Base-by-base conservation (phyloP, 2,329 filamentous ascomycete species). In the Stagonosporopsis rhizophila region DNA sequence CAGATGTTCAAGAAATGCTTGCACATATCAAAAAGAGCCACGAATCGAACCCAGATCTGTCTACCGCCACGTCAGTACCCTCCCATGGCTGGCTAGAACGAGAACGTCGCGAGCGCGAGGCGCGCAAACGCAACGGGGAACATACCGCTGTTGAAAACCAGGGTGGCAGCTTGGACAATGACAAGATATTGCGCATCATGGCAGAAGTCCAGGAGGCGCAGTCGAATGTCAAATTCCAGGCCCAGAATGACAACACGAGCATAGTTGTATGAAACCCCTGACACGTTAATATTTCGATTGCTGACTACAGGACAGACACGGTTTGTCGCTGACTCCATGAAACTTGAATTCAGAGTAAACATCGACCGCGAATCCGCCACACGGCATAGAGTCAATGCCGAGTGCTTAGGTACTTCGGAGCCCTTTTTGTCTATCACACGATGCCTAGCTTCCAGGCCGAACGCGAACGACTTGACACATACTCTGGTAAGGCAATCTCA, bases 31-130 rank as follows among this genome's bases (percentile, higher is more conserved):
- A 65, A 38, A 70, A 76, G 56, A 79, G 78, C 56, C 61, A 71
- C 34, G 59, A 64, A 40, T 66, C 62, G 32, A 72, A 79, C 37
- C 47, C 64, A n/a, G 72, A 81, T 49, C 60, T 80, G 28, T 72
- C 69, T 11, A 67, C 72, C 38, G 71, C 70, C 15, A 61, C 58
- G 14, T 67, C 70, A 12, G 66, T 78, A 9, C 62, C 70, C 15
- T 65, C 65, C n/a, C 75, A 76, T 44, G 78, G 78, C 20, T 80
- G 77, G 77, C 49, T 62, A n/a, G 68, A 75, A 28, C 60, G 59
- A 49, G 71, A 69, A 17, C 55, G 54, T 8, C 65, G 62, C 25
- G 61, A 68, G 39, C 62, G 56, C 20, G 56, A 69, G 37, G 56
- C 49, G 7, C 54, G 42, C 19, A 65, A 61, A 35, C 54, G 50